Evolutionary conservation across 805 yeast species (phyloP).

Genomic region (Candida peoriensis): DNA sequence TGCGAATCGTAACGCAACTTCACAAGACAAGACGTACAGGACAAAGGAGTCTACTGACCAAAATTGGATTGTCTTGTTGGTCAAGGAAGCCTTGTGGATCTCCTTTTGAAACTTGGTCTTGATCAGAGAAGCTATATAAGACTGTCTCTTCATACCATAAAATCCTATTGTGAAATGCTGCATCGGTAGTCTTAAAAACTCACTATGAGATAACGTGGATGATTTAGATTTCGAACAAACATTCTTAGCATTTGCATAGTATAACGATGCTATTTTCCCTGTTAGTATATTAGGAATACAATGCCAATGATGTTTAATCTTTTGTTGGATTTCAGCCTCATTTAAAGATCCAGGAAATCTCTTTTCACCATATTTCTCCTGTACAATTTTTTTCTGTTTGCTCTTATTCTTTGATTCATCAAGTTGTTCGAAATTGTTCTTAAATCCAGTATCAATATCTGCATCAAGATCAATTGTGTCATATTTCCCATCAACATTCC

Average conservation of each 20-base stretch:
- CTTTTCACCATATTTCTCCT: slow-evolving; percentile 17
- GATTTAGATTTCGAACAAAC: slow-evolving; percentile 34
- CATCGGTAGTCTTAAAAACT: slow-evolving; percentile 41
- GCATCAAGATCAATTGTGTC: slow-evolving; percentile 10
- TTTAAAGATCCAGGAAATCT: slow-evolving; percentile 24
- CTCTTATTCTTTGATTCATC: slow-evolving; percentile 13
- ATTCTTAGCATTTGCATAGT: slow-evolving; percentile 44
- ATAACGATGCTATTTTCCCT: slow-evolving; percentile 42
- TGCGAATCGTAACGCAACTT: slow-evolving; percentile 47
- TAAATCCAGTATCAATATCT: slow-evolving; percentile 10
- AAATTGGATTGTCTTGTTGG: slow-evolving; percentile 45
- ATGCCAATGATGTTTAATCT: slow-evolving; percentile 27
- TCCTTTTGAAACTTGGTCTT: slow-evolving; percentile 26
- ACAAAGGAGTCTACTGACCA: slow-evolving; percentile 58
- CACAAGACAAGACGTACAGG: slow-evolving; percentile 59
- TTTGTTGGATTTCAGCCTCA: slow-evolving; percentile 25
- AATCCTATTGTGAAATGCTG: slow-evolving; percentile 49
- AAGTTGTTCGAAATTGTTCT: slow-evolving; percentile 14
- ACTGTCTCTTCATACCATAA: slow-evolving; percentile 55
- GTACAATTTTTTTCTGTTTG: slow-evolving; percentile 11
- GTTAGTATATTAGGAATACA: slow-evolving; percentile 36
- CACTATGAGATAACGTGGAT: slow-evolving; percentile 36
- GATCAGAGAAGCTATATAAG: slow-evolving; percentile 41
- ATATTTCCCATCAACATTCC: background rate
- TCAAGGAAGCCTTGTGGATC: slow-evolving; percentile 23